Evolutionary conservation across 768 basidiomycete species (phyloP).

Genomic region (Gymnopilus junonius): DNA sequence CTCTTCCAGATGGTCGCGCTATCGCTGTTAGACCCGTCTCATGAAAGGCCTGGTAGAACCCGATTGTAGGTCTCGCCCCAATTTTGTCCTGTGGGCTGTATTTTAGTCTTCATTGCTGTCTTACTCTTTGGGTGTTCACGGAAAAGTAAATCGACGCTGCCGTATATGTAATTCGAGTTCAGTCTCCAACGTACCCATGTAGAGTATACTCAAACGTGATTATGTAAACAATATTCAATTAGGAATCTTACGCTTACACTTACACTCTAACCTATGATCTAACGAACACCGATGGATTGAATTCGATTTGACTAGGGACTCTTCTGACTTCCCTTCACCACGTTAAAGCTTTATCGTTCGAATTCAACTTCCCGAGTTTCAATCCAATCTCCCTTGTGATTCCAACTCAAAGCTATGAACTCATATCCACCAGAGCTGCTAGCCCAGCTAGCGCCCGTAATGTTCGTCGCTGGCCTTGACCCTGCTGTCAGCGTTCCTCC

Average conservation of each 20-base stretch:
- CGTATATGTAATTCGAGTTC: neutral
- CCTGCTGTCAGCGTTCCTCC: slow-evolving; percentile 28
- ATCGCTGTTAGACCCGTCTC: neutral
- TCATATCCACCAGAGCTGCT: slow-evolving; percentile 91
- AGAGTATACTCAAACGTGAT: neutral
- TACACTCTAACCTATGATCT: no score
- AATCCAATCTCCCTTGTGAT: neutral
- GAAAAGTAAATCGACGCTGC: neutral
- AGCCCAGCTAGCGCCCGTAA: slow-evolving; percentile 87
- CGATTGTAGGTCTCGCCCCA: no score
- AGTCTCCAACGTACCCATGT: neutral
- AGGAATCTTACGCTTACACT: no score
- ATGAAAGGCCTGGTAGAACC: no score
- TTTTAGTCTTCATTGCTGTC: neutral
- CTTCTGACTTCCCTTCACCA: neutral
- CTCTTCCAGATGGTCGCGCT: neutral
- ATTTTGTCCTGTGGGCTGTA: no score
- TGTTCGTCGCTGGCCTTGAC: slow-evolving; percentile 92
- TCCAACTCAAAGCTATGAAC: slow-evolving; percentile 60
- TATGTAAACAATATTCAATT: neutral
- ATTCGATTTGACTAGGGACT: neutral
- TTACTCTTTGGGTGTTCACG: neutral
- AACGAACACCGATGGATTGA: neutral
- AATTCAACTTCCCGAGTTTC: neutral
- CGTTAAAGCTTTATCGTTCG: neutral